Base-by-base conservation (phyloP, 139 green algal species). In the Raphidocelis subcapitata region DNA sequence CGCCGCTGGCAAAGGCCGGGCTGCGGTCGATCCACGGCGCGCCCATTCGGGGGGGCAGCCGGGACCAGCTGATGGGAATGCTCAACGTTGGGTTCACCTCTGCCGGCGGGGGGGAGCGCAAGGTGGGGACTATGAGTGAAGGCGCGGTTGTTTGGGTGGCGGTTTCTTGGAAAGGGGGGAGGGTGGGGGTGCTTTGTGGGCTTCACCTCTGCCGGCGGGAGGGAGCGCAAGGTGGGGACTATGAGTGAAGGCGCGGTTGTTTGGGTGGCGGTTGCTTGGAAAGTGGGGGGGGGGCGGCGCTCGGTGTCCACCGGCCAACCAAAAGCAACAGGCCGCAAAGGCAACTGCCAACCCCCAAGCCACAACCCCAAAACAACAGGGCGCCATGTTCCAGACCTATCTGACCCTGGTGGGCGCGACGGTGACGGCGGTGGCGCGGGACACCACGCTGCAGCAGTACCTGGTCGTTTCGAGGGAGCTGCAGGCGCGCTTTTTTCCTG, bases 391-490 rank as follows among this genome's bases (percentile, higher is more conserved):
- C 41, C 56, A 67, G 14, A 82, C 81, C 0, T 89, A 89, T 74
- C 62, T 86, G 44, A 72, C 81, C 49, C 73, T 89, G 26, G 52
- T 89, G 3, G 67, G 77, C 16, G 81, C 84, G 35, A 81, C 68
- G 31, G 52, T 89, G 32, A 78, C 69, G 20, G 69, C 57, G 36
- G 79, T 86, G 49, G 75, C 86, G 28, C 76, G 82, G 26, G 84
- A 85, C 76, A 81, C 75, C 47, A 52, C 26, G 63, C 80, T 89
- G 5, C 77, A 74, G 33, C 80, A 79, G 65, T 85, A 84, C 73
- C 71, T 87, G 60, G 62, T 56, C 4, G 61, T 89, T 29, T 55
- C 60, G 29, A 28, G 65, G 41, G 41, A 49, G 41, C 41, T 49
- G 41, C 41, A 49, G 41, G 41, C 12, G 41, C 41, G 41, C 8